Evolutionary conservation across 1,139 yeast genomes (phyloP), one percentile per base, ranked within the genome.

Genomic region (Eremothecium sinecaudum): DNA sequence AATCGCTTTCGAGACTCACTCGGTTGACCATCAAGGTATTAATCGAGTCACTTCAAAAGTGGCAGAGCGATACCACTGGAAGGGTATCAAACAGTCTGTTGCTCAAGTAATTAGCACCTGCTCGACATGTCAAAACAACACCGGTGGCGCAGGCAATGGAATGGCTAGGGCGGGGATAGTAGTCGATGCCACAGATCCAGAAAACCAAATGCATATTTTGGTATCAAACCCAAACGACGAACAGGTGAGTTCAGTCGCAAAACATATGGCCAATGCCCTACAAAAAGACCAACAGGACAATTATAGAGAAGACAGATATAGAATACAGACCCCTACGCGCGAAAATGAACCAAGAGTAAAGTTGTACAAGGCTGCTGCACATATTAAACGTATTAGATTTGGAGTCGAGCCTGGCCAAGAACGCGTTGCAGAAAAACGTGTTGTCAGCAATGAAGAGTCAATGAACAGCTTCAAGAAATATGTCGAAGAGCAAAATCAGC

Each of bases 21-120:
- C 69, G 44, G 62, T 71, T 12, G 71, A 71, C 36, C 96, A 86
- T 53, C 80, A 79, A 4, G 97, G 97, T n/a, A 84, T 90, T 41
- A 90, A 90, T 58, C 81, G 79, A 49, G 79, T 94, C 1, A 86
- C 96, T 0, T 65, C 90, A 0, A 63, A 70, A 23, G 74, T 90
- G 14, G 72, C 92, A 1, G 92, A 81, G 43, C 71, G 73, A 45
- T 90, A 79, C 49, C 94, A 84, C 55, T 90, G 97, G 96, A 73
- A 86, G 1, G 71, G 94, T 33, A 81, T 90, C 42, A 87, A 90
- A 58, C 86, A 76, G 42, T 84, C 95, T 0, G 95, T 83, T 0
- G 78, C 81, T 0, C 74, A 76, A 25, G 92, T 84, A 1, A 77
- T 87, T 33, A 69, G 79, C 39, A 72, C 75, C 39, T 90, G 98